Conservation (phyloP, 192 early-diverging fungal genomes). For the Piromyces finnis region DNA sequence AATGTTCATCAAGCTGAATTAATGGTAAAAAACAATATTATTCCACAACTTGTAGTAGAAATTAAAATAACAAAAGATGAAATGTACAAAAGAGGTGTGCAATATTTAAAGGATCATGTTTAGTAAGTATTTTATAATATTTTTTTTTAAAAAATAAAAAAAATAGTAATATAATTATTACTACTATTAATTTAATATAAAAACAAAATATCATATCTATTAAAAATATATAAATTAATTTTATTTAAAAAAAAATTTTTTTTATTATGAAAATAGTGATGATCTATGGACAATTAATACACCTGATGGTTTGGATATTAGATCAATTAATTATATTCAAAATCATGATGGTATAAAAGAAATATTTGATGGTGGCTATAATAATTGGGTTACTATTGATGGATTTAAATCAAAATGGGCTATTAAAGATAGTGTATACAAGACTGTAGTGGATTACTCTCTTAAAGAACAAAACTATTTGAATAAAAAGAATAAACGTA, state of each 20-base stretch:
- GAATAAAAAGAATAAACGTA: not conserved
- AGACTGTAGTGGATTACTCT: not conserved
- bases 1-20: not conserved
- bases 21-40: not conserved
- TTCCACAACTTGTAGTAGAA: not conserved
- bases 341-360: not conserved
- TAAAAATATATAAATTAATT: too few relatives aligned
- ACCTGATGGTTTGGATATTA: not conserved
- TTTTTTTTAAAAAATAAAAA: too few relatives aligned
- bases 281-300: not conserved
- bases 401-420: not conserved
- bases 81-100: not conserved
- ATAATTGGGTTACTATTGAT: not conserved
- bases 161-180: too few relatives aligned
- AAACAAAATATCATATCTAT: too few relatives aligned
- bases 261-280: too few relatives aligned
- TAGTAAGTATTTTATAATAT: not conserved
- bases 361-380: not conserved
- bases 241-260: too few relatives aligned
- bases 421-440: not conserved
- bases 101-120: not conserved
- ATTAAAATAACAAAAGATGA: not conserved
- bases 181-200: too few relatives aligned
- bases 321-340: not conserved
- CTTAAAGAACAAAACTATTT: not conserved